These are phyloP conservation scores for Sesbania bispinosa DNA, from an alignment of 306 rosid genomes.

Conservation along the genomic window DNA sequence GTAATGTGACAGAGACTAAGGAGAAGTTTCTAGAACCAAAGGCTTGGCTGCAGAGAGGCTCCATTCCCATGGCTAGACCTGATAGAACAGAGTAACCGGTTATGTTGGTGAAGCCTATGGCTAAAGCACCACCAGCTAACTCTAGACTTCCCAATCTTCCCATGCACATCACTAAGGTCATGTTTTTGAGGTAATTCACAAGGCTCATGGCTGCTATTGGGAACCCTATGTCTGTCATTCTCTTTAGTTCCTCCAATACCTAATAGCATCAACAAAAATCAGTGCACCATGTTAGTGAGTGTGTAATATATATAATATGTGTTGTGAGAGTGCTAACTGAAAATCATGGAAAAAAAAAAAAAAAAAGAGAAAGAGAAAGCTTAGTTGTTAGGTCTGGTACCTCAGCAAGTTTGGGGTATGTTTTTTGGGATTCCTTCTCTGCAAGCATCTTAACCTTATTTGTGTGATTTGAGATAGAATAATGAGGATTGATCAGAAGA, in stretches of 20 bases:
- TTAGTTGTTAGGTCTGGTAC: slow-evolving; percentile 25
- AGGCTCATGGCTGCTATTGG: slow-evolving; percentile 64
- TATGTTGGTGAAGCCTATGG: slow-evolving; percentile 72
- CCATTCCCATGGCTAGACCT: slow-evolving; percentile 75
- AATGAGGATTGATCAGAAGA: too few species aligned
- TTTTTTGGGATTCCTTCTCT: slow-evolving; percentile 23
- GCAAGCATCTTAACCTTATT: neutral
- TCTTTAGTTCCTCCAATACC: slow-evolving; percentile 64
- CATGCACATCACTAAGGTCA: slow-evolving; percentile 64
- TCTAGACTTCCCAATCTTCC: slow-evolving; percentile 68
- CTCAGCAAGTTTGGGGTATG: slow-evolving; percentile 26
- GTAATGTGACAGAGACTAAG: slow-evolving; percentile 48
- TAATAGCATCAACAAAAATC: neutral
- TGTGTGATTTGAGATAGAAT: slow-evolving; percentile 21
- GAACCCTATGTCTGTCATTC: slow-evolving; percentile 51
- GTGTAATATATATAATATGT: too few species aligned
- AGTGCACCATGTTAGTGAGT: neutral
- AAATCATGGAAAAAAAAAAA: neutral
- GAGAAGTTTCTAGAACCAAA: slow-evolving; percentile 53
- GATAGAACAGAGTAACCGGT: slow-evolving; percentile 73
- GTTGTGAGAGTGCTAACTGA: neutral
- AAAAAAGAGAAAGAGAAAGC: too few species aligned
- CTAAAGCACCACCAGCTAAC: slow-evolving; percentile 66
- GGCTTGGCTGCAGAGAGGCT: slow-evolving; percentile 66
- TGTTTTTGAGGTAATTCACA: slow-evolving; percentile 61